Evolutionary conservation across 345 rosid species (phyloP), one percentile per base, ranked within the genome.

Genomic region (Chamaenerion angustifolium): DNA sequence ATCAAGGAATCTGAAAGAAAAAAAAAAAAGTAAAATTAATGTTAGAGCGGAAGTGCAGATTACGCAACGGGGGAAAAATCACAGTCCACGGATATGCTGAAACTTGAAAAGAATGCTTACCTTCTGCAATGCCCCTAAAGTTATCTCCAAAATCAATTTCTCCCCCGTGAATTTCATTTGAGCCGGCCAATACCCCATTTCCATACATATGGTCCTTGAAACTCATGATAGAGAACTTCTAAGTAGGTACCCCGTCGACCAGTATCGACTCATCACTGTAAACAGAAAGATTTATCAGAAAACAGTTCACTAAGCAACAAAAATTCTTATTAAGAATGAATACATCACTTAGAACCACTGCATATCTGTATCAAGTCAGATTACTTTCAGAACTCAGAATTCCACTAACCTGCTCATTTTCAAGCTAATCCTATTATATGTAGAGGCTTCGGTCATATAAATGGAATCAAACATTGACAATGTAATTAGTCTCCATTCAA

Each of bases 101-200:
- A 18, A 11, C 12, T 49, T 23, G 40, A 46, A 42, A 25, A 43
- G 14, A 40, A 43, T 64, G 56, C 68, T 69, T 71, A 76, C 74
- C 72, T 42, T 60, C 74, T 40, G 46, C 64, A 48, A 54, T 19
- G 40, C 72, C 67, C 60, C 54, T 65, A 52, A 41, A 48, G 40
- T 45, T 61, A 60, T 70, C 83, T 49, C 51, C 60, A 12, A 59
- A 67, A 3, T 68, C 68, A 48, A 56, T 59, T 59, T 57, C 67
- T 46, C 52, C 58, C 11, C 55, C 56, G 45, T 44, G 49, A 63
- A 62, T 56, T 58, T 68, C 75, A 63, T 68, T 68, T 35, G 65
- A 64, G 31, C 56, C 14, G 40, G 62, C 64, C 23, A 58, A 45
- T 37, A 31, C 52, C 35, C 66, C 60, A 31, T 63, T 69, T 56